These are phyloP conservation scores for Chlamydomonas eustigma DNA, from an alignment of 139 green algal genomes.

Conservation along the genomic window DNA sequence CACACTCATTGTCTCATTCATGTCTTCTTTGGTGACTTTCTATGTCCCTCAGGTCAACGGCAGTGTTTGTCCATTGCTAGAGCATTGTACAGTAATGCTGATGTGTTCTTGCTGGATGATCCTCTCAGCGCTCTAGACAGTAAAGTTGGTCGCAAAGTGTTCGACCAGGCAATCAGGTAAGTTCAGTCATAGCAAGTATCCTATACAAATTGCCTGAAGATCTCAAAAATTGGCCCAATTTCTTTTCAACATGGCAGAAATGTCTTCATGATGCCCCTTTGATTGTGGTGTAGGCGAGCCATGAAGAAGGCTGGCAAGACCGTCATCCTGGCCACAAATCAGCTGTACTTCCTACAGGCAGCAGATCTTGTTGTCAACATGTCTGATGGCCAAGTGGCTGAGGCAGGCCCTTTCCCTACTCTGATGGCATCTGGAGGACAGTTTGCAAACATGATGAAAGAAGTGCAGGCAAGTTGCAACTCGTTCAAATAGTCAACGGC, in stretches of 20 bases:
- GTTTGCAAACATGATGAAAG: slow-evolving; percentile 54
- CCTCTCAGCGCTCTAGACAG: slow-evolving; percentile 55
- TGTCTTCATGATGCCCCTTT: neutral
- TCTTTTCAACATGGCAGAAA: too few relatives aligned
- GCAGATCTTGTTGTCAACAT: slow-evolving; percentile 50
- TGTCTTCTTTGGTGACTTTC: neutral
- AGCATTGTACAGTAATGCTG: slow-evolving; percentile 52
- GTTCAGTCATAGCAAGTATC: neutral
- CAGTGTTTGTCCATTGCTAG: slow-evolving; percentile 78
- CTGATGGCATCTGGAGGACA: slow-evolving; percentile 26
- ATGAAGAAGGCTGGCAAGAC: slow-evolving; percentile 24
- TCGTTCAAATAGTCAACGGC: too few relatives aligned
- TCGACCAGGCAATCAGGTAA: slow-evolving; percentile 15
- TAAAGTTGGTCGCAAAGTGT: slow-evolving; percentile 9
- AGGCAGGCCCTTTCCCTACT: slow-evolving; percentile 34
- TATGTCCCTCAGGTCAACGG: slow-evolving; percentile 66
- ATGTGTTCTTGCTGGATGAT: slow-evolving; percentile 56
- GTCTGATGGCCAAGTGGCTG: slow-evolving; percentile 29
- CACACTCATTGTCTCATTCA: too few relatives aligned
- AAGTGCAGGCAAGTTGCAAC: slow-evolving; percentile 5
- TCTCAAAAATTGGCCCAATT: too few relatives aligned
- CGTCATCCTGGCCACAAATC: slow-evolving; percentile 54
- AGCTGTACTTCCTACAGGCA: slow-evolving; percentile 44
- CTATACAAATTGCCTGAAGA: too few relatives aligned
- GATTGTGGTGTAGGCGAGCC: neutral